phyloP scores from a whole-genome alignment of 345 rosid genomes.

The Cochlearia excelsa region DNA sequence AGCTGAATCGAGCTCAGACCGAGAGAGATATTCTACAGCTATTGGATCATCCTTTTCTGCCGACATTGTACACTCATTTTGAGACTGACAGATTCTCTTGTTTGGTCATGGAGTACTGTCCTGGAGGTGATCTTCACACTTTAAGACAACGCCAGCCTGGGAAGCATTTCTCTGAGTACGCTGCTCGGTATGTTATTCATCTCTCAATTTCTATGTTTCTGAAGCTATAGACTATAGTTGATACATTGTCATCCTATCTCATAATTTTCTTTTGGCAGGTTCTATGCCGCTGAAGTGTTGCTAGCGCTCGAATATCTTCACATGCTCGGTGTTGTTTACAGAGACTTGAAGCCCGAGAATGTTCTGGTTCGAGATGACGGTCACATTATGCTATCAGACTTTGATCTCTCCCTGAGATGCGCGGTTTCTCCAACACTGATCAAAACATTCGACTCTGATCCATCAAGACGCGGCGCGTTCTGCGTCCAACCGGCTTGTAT shows the following conservation, averaged over 20 bases:
- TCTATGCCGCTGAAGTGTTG: slow-evolving; percentile 94
- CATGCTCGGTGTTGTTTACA: slow-evolving; percentile 97
- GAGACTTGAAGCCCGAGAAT: slow-evolving; percentile 97
- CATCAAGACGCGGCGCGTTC: slow-evolving; percentile 69
- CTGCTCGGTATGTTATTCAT: slow-evolving; percentile 73
- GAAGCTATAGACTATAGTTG: not conserved
- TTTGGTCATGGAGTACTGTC: slow-evolving; percentile 97
- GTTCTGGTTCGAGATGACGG: slow-evolving; percentile 98
- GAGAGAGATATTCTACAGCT: slow-evolving; percentile 97
- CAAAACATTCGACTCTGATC: slow-evolving; percentile 58
- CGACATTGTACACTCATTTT: slow-evolving; percentile 89
- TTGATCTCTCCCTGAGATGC: slow-evolving; percentile 90
- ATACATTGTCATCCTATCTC: slow-evolving; percentile 13
- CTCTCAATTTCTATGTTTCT: not conserved
- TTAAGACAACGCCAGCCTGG: slow-evolving; percentile 95
- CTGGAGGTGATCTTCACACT: slow-evolving; percentile 96
- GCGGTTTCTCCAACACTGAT: slow-evolving; percentile 89
- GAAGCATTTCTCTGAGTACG: slow-evolving; percentile 92
- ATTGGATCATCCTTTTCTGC: slow-evolving; percentile 94
- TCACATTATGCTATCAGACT: slow-evolving; percentile 98
- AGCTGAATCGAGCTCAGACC: slow-evolving; percentile 90
- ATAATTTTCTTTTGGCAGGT: slow-evolving; percentile 41
- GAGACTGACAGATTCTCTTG: slow-evolving; percentile 97
- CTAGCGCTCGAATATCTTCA: slow-evolving; percentile 97
- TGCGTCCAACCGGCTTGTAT: slow-evolving; percentile 92